phyloP scores from a whole-genome alignment of 495 filamentous ascomycete species.

The Delitschia confertaspora region DNA sequence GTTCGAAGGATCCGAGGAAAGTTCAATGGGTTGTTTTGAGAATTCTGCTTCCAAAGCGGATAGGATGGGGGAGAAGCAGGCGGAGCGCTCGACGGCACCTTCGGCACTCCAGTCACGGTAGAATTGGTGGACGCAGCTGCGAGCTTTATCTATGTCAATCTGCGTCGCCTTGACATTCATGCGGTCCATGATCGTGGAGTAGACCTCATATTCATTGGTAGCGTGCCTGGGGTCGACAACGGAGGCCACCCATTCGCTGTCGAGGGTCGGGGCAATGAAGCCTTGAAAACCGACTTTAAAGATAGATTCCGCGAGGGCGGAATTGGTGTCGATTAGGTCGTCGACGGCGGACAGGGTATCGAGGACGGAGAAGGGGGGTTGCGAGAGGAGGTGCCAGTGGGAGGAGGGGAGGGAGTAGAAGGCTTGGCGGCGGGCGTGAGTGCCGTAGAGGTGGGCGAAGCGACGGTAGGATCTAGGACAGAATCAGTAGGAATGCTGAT shows the following conservation, averaged over 20 bases:
- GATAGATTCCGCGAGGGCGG: conserved; percentile 71
- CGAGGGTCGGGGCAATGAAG: conserved; percentile 43
- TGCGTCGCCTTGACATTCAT: conserved; percentile 40
- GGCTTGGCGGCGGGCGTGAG: conserved; percentile 75
- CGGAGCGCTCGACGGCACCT: conserved; percentile 60
- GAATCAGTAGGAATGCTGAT: not conserved
- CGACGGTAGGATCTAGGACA: conserved; percentile 51
- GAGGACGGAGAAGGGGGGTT: conserved; percentile 72
- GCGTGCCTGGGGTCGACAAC: conserved; percentile 10
- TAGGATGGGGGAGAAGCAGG: conserved; percentile 66
- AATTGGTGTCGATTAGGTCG: conserved; percentile 75
- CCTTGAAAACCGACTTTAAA: conserved; percentile 54
- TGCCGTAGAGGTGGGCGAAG: conserved; percentile 73
- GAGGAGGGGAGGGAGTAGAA: conserved; percentile 82
- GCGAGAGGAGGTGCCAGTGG: conserved; percentile 73
- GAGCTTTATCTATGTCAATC: conserved; percentile 65
- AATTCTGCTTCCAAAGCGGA: conserved; percentile 51
- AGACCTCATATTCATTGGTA: conserved; percentile 16
- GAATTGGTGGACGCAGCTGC: conserved; percentile 83
- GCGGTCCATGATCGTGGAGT: conserved; percentile 19
- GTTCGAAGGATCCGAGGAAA: no score
- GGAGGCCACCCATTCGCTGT: conserved; percentile 15
- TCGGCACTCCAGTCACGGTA: conserved; percentile 91
- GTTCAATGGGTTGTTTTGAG: conserved; percentile 20
- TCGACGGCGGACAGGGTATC: conserved; percentile 69